Conservation (phyloP, 139 green algal species). For the Desmodesmus armatus region DNA sequence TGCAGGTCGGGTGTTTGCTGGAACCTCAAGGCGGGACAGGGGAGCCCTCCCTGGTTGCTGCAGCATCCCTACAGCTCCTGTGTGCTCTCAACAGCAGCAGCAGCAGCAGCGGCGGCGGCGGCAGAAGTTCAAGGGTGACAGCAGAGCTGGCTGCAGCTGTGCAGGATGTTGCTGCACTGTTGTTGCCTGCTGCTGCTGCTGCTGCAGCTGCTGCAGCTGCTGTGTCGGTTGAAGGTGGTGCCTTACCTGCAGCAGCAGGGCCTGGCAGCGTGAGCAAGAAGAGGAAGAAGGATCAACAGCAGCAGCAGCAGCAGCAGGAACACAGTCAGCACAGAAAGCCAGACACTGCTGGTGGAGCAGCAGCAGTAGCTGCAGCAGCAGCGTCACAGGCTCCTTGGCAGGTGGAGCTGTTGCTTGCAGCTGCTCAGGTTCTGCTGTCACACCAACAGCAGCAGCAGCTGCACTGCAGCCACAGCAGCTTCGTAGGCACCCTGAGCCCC, state of each 20-base stretch:
- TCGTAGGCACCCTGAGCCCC: too few relatives aligned
- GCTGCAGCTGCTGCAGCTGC: conserved; percentile 7
- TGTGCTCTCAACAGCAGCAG: conserved; percentile 1
- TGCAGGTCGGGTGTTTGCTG: too few relatives aligned
- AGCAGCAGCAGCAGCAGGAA: conserved; percentile 15
- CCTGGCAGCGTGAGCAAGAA: neutral
- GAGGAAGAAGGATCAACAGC: neutral
- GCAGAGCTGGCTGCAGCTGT: too few relatives aligned
- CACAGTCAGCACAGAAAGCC: neutral
- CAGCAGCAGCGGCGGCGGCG: neutral
- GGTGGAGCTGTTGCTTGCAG: neutral
- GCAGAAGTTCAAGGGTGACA: too few relatives aligned
- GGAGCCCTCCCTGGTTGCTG: neutral
- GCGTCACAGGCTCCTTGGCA: neutral
- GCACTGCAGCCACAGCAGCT: too few relatives aligned
- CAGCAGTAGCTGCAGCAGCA: neutral
- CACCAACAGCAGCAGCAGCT: conserved; percentile 10
- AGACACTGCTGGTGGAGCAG: neutral
- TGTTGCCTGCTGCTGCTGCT: too few relatives aligned
- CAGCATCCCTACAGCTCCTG: conserved; percentile 20
- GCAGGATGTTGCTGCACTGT: too few relatives aligned
- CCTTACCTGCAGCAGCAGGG: neutral
- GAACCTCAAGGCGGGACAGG: too few relatives aligned
- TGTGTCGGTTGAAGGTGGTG: neutral
- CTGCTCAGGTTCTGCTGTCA: neutral